Evolutionary conservation across 169 alveolate species (phyloP).

Genomic region (Plasmodium blacklocki): DNA sequence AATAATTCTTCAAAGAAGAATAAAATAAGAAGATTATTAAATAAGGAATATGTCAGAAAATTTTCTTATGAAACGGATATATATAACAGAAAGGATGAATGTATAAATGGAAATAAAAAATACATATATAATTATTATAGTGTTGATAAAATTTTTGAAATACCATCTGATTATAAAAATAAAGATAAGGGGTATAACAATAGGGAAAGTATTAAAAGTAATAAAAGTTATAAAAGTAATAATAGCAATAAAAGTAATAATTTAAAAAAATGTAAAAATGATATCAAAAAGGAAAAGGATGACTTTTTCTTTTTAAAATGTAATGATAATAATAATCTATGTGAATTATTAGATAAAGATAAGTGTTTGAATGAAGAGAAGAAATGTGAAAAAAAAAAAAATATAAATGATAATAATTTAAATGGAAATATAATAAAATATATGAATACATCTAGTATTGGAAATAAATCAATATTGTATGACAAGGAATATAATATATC

Average conservation of each 20-base stretch:
- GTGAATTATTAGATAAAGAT: slow-evolving; percentile 1
- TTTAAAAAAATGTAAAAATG: background rate
- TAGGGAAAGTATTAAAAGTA: background rate
- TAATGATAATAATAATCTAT: slow-evolving; percentile 2
- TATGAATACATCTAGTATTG: background rate
- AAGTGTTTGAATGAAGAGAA: background rate
- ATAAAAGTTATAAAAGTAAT: background rate
- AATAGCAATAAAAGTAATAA: background rate
- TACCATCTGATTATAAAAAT: too few relatives aligned
- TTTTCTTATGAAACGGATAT: background rate
- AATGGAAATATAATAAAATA: slow-evolving; percentile 18
- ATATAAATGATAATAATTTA: slow-evolving; percentile 1
- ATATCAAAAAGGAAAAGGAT: background rate
- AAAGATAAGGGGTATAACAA: background rate
- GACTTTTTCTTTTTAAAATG: background rate
- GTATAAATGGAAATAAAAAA: background rate
- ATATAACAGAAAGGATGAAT: background rate
- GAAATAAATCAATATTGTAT: background rate
- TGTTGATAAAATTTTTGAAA: too few relatives aligned
- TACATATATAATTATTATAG: background rate
- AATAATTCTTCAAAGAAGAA: slow-evolving; percentile 7
- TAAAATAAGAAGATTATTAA: background rate
- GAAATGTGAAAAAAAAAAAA: background rate
- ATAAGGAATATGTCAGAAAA: background rate
- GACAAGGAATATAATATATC: background rate